Conservation (phyloP, 2,329 filamentous ascomycete genomes). For the Fusarium sp. region DNA sequence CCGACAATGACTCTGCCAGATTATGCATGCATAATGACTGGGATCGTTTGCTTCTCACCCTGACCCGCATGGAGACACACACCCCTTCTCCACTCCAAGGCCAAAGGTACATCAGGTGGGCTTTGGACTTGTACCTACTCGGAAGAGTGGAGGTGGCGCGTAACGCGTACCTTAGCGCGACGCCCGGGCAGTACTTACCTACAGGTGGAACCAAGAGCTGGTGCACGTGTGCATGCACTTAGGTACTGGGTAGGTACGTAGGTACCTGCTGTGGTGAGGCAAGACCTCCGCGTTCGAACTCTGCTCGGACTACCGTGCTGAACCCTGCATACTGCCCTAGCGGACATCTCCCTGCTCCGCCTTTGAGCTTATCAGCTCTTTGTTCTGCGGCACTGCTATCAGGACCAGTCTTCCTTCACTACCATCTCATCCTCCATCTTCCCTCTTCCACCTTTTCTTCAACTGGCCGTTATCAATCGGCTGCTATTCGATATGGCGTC, state of each 20-base stretch:
- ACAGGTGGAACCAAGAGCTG: slow-evolving; percentile 1
- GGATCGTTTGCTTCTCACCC: not conserved
- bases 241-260: not conserved
- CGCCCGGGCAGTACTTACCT: not conserved
- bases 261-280: slow-evolving; percentile 16
- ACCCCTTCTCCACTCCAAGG: slow-evolving; percentile 4
- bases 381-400: slow-evolving; percentile 28
- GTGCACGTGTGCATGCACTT: slow-evolving; percentile 2
- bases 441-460: not conserved
- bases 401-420: not conserved
- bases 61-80: slow-evolving; percentile 4
- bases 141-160: slow-evolving; percentile 1
- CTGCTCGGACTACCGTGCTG: not conserved
- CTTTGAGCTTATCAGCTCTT: slow-evolving; percentile 38
- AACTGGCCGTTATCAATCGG: slow-evolving; percentile 3
- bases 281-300: slow-evolving; percentile 19
- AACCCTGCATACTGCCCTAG: slow-evolving; percentile 18
- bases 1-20: not conserved
- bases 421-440: slow-evolving; percentile 7
- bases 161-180: slow-evolving; percentile 13
- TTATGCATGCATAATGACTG: slow-evolving; percentile 12
- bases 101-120: slow-evolving; percentile 10
- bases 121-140: not conserved
- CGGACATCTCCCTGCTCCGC: slow-evolving; percentile 22
- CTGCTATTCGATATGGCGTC: slow-evolving; percentile 69